These are phyloP conservation scores for Mucor ambiguus DNA, from an alignment of 371 early-diverging fungal species.

Conservation along the genomic window DNA sequence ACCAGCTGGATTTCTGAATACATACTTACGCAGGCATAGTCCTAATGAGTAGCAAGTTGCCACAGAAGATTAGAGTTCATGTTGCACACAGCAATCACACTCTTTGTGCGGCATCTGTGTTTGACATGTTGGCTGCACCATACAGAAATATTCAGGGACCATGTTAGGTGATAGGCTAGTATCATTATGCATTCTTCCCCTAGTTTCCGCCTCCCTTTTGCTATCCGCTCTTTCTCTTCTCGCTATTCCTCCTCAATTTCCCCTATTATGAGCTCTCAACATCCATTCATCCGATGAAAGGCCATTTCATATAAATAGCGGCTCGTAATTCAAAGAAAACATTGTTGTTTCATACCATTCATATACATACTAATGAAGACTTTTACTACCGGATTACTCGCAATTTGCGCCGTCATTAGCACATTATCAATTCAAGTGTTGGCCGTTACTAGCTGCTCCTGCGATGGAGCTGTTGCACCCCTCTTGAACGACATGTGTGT, in stretches of 20 bases:
- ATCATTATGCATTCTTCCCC: neutral
- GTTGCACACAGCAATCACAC: neutral
- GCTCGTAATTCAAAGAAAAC: neutral
- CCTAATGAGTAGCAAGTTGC: neutral
- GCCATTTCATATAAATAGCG: neutral
- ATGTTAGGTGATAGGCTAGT: neutral
- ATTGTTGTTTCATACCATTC: neutral
- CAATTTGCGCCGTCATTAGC: neutral
- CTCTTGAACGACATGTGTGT: slow-evolving; percentile 1
- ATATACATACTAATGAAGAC: neutral
- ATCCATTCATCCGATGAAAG: neutral
- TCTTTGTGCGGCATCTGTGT: neutral
- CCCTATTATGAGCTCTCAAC: neutral
- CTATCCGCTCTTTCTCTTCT: neutral
- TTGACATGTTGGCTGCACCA: neutral
- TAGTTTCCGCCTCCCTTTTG: neutral
- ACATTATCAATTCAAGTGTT: neutral
- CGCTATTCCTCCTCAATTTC: neutral
- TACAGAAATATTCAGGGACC: neutral
- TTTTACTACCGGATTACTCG: neutral
- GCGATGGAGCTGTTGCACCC: neutral
- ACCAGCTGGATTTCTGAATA: neutral
- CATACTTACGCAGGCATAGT: neutral
- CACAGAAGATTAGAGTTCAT: neutral
- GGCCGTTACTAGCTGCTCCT: neutral